These are phyloP conservation scores for Edaphochlamys debaryana DNA, from an alignment of 139 green algal genomes.

Conservation along the genomic window DNA sequence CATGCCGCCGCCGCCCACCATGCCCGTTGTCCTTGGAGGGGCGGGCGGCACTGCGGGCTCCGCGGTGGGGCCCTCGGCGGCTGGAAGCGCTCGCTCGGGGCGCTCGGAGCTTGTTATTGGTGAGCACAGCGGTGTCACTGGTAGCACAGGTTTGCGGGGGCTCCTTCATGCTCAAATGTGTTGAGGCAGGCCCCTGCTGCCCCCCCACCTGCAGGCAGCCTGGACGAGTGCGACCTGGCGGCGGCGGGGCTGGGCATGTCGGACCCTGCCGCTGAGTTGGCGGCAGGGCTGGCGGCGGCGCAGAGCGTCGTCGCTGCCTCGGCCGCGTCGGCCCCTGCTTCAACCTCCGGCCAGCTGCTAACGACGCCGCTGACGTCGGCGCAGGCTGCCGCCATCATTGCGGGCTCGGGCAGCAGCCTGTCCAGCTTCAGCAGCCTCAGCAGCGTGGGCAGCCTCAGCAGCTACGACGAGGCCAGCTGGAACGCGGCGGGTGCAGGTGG, in stretches of 20 bases:
- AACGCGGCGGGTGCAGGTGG: not conserved
- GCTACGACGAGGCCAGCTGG: not conserved
- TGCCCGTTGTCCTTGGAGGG: conserved; percentile 7
- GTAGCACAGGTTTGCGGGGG: too few relatives aligned
- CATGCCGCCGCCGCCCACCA: conserved; percentile 19
- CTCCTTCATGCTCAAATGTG: not conserved
- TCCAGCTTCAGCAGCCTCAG: conserved; percentile 5
- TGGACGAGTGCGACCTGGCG: conserved; percentile 14
- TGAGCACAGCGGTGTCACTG: not conserved
- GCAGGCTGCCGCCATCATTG: not conserved
- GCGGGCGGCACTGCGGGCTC: too few relatives aligned
- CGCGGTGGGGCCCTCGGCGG: too few relatives aligned
- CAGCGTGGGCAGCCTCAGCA: conserved; percentile 14
- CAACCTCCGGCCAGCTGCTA: too few relatives aligned
- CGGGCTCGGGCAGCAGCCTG: not conserved
- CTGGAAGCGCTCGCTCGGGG: too few relatives aligned
- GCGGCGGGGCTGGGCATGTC: not conserved
- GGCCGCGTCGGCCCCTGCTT: too few relatives aligned
- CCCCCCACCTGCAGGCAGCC: not conserved
- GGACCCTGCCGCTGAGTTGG: too few relatives aligned
- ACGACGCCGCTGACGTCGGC: too few relatives aligned
- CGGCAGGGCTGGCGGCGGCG: too few relatives aligned
- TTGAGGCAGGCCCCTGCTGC: not conserved
- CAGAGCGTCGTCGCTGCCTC: too few relatives aligned
- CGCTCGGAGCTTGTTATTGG: conserved; percentile 18